phyloP scores from a whole-genome alignment of 108 stramenopile species.

The Nannochloropsis gaditana region DNA sequence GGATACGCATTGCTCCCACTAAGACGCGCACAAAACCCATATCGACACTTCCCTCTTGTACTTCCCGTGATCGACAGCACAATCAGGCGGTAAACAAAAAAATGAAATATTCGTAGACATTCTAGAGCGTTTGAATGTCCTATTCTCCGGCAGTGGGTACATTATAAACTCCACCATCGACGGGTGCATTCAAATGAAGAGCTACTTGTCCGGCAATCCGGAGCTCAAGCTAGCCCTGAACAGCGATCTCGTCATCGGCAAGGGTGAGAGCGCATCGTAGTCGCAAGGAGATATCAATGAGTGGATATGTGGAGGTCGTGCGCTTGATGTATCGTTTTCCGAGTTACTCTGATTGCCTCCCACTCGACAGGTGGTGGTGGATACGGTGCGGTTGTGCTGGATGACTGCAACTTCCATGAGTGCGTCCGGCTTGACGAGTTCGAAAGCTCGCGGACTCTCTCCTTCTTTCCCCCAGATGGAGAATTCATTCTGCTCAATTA shows the following conservation, averaged over 20 bases:
- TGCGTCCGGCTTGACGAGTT: slow-evolving; percentile 92
- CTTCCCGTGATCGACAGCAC: slow-evolving; percentile 47
- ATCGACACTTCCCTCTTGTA: neutral
- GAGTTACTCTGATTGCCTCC: neutral
- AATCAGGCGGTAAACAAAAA: slow-evolving; percentile 67
- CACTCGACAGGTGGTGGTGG: slow-evolving; percentile 13
- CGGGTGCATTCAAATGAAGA: slow-evolving; percentile 93
- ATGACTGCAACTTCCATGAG: slow-evolving; percentile 97
- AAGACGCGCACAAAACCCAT: neutral
- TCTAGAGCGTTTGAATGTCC: slow-evolving; percentile 90
- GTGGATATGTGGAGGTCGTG: too few species aligned
- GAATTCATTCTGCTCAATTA: slow-evolving; percentile 98
- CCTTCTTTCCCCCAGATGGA: slow-evolving; percentile 95
- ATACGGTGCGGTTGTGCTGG: slow-evolving; percentile 63
- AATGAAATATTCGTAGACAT: slow-evolving; percentile 99
- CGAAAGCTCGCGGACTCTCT: slow-evolving; percentile 69
- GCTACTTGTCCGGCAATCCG: slow-evolving; percentile 88
- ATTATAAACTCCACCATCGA: slow-evolving; percentile 96
- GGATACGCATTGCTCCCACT: neutral
- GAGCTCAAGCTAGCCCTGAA: slow-evolving; percentile 94
- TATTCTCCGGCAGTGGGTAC: slow-evolving; percentile 95
- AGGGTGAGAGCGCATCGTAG: slow-evolving; percentile 24
- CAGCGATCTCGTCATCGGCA: slow-evolving; percentile 94
- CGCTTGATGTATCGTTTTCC: too few species aligned
- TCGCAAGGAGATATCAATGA: neutral